phyloP scores from a whole-genome alignment of 768 basidiomycete species.

The Kwoniella mangroviensis region DNA sequence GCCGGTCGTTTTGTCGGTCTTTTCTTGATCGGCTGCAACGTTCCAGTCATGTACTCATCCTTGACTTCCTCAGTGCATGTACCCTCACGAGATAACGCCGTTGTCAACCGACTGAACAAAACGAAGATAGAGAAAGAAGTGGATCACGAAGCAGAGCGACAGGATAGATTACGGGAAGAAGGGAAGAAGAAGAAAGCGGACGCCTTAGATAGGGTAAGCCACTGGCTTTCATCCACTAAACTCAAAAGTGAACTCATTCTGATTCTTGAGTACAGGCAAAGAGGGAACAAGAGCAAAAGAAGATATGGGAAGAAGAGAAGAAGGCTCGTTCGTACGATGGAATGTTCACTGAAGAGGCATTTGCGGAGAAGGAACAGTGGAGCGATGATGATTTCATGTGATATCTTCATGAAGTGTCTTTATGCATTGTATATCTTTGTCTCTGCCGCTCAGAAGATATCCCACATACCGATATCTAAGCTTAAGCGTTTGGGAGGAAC shows the following conservation, averaged over 20 bases:
- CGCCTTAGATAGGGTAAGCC: slow-evolving; percentile 72
- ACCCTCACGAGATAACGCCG: slow-evolving; percentile 76
- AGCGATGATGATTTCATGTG: slow-evolving; percentile 58
- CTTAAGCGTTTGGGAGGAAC: slow-evolving; percentile 1
- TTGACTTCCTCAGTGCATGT: slow-evolving; percentile 68
- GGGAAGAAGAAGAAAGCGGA: slow-evolving; percentile 66
- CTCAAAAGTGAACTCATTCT: too few species aligned
- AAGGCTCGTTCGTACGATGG: slow-evolving; percentile 83
- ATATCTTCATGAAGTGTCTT: not conserved
- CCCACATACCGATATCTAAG: not conserved
- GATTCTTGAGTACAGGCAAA: slow-evolving; percentile 65
- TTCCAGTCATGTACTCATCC: not conserved
- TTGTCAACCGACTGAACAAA: slow-evolving; percentile 92
- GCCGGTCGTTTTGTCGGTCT: too few species aligned
- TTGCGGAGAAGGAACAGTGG: slow-evolving; percentile 61
- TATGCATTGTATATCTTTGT: not conserved
- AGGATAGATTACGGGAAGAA: slow-evolving; percentile 67
- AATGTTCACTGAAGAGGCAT: slow-evolving; percentile 66
- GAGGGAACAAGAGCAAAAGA: slow-evolving; percentile 74
- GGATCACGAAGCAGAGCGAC: slow-evolving; percentile 85
- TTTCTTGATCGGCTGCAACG: not conserved
- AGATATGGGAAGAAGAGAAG: slow-evolving; percentile 80
- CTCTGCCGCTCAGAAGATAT: too few species aligned
- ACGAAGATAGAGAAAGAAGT: slow-evolving; percentile 81
- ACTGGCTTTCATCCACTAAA: too few species aligned